phyloP scores from a whole-genome alignment of 2,329 filamentous ascomycete genomes.

The Exophiala phaeomuriformis region DNA sequence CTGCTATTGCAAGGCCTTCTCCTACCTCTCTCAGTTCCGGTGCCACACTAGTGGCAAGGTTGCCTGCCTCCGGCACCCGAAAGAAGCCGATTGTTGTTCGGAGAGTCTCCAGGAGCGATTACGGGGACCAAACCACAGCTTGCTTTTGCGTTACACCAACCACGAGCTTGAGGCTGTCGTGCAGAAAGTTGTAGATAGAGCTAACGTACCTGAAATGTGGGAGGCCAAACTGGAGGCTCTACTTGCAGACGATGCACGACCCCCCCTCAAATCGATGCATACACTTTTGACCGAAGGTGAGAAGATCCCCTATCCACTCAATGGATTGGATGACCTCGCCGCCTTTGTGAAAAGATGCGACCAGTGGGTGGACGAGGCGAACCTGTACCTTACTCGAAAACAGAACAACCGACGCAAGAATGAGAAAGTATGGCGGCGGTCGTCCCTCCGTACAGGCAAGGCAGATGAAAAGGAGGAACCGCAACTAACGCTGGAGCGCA shows the following conservation, averaged over 20 bases:
- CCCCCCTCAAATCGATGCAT: slow-evolving; percentile 78
- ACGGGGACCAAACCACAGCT: slow-evolving; percentile 60
- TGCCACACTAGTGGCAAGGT: slow-evolving; percentile 76
- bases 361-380: slow-evolving; percentile 95
- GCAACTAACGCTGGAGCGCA: slow-evolving; percentile 73
- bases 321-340: slow-evolving; percentile 71
- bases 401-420: slow-evolving; percentile 95
- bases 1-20: slow-evolving; percentile 82
- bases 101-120: slow-evolving; percentile 60
- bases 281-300: slow-evolving; percentile 86
- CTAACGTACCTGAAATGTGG: slow-evolving; percentile 78
- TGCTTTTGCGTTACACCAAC: slow-evolving; percentile 70
- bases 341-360: slow-evolving; percentile 93
- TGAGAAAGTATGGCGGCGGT: slow-evolving; percentile 75
- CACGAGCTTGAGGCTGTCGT: slow-evolving; percentile 60
- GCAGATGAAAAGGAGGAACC: slow-evolving; percentile 74
- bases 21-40: slow-evolving; percentile 82
- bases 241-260: slow-evolving; percentile 74
- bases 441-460: slow-evolving; percentile 65
- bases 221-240: slow-evolving; percentile 80
- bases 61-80: slow-evolving; percentile 75
- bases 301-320: slow-evolving; percentile 84
- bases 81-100: slow-evolving; percentile 72
- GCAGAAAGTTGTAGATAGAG: slow-evolving; percentile 77
- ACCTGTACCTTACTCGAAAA: slow-evolving; percentile 91